Evolutionary conservation across 2,329 filamentous ascomycete genomes (phyloP), one percentile per base, ranked within the genome.

Genomic region (Diaporthe amygdali): DNA sequence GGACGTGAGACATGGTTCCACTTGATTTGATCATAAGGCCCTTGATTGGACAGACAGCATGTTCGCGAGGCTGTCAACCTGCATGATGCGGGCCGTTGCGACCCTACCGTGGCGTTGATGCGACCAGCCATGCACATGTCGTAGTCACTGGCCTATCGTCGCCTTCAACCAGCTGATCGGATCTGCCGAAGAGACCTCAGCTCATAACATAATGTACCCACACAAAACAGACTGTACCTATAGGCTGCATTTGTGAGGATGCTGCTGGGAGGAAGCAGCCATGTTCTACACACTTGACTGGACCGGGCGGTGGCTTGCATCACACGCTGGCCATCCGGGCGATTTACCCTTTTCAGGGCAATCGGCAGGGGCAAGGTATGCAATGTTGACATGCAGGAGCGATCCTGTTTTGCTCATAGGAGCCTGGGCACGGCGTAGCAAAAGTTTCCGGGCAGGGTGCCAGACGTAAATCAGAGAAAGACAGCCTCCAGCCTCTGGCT

Each of bases 11-110:
- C 54, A 59, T 27, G 32, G 34, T 59, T 41, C 54, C 54, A 46
- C 25, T 10, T 32, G 39, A 63, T 63, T 46, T 17, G 39, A 32
- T 46, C 39, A n/a, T 27, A 5, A 12, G 27, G 10, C 3, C 30
- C 37, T n/a, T 46, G 10, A 22, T 46, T 59, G 34, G 54, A 37
- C 34, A 27, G 15, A 27, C 3, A 27, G 5, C 15, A 20, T 10
- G 34, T 20, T 59, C 54, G 34, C 12, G 34, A 27, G 54, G 34
- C 54, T 37, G 54, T 34, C 5, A 27, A 27, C n/a, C 54, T 37
- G 54, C 54, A 64, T 64, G 59, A 49, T 32, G 41, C 59, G 59
- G 59, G 27, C 59, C 41, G 59, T 47, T 46, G 59, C 46, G 46
- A 49, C 59, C 46, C 59, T 46, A 64, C 39, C 52, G n/a, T 34